Conservation (phyloP, 768 basidiomycete genomes). For the Clavaria fumosa region DNA sequence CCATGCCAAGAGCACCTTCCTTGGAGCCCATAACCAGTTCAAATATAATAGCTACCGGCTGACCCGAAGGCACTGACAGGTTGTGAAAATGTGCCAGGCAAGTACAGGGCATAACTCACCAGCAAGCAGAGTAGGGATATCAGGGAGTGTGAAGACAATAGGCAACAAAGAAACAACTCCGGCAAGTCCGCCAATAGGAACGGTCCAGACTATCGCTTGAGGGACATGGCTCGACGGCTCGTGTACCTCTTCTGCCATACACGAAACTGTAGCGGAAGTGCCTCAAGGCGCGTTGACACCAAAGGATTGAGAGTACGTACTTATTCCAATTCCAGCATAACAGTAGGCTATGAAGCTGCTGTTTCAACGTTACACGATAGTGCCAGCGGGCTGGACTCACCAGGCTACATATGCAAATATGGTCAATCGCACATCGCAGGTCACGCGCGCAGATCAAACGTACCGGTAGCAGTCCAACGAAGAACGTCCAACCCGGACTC, state of each 20-base stretch:
- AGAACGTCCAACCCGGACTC: conserved; percentile 55
- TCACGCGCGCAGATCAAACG: conserved; percentile 11
- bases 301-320: too few relatives aligned
- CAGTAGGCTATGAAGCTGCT: too few relatives aligned
- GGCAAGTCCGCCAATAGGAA: conserved; percentile 34
- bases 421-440: not conserved
- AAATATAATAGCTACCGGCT: conserved; percentile 50
- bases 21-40: conserved; percentile 45
- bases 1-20: conserved; percentile 47
- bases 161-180: conserved; percentile 46
- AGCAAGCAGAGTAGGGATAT: conserved; percentile 33
- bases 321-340: too few relatives aligned
- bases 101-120: conserved; percentile 20
- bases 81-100: not conserved
- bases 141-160: conserved; percentile 49
- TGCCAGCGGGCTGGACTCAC: conserved; percentile 11
- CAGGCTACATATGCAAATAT: conserved; percentile 16
- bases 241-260: conserved; percentile 55
- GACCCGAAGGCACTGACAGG: conserved; percentile 36
- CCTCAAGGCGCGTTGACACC: conserved; percentile 63
- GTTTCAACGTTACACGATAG: not conserved
- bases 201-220: conserved; percentile 34
- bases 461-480: conserved; percentile 47
- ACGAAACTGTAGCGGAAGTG: conserved; percentile 28
- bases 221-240: conserved; percentile 41